Base-by-base conservation (phyloP, 257 asterid genomes). In the Primulina huaijiensis region DNA sequence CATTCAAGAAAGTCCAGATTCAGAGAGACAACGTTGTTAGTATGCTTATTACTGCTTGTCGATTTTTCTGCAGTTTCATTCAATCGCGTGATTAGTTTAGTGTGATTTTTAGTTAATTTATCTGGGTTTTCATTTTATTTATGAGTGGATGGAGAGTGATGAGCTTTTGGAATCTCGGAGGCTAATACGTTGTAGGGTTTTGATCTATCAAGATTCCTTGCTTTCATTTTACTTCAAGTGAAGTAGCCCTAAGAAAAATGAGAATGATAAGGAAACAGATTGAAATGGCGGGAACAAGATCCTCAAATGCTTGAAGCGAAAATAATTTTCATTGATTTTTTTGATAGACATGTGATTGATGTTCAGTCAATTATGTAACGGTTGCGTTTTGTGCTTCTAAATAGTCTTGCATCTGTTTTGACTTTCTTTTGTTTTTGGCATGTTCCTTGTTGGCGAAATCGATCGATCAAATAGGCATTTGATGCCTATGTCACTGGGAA, bases 401-500 rank as follows among this genome's bases (percentile, higher is more conserved):
- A 6, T 33, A 30, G 11, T 30, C 27, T 23, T 46, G 8, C 27
- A 25, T 31, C 46, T 60, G 58, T 19, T 60, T 43, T 17, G 29
- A 27, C 46, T 34, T 50, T 25, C 66, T 27, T 50, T 35, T 33
- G 27, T 25, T 17, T 38, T 38, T 8, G 46, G 46, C 19, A 46
- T 34, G 34, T 43, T 29, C 68, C 70, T 20, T 74, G 17, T 31
- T 59, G 72, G 55, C 76, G 12, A 21, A 58, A 67, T 72, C 12
- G 64, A 21, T 75, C 17, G 64, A 21, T 75, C 64, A 12, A 62
- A 46, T 74, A 89, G 99, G 84, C 86, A 30, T 94, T 94, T 68
- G 97, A 94, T 82, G 99, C 96, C 3, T 94, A 94, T 64, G 96
- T 94, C 75, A 77, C 85, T 60, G 97, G 97, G 59, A 91, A 86